Evolutionary conservation across 306 rosid genomes (phyloP).

Genomic region (Ammopiptanthus mongolicus): DNA sequence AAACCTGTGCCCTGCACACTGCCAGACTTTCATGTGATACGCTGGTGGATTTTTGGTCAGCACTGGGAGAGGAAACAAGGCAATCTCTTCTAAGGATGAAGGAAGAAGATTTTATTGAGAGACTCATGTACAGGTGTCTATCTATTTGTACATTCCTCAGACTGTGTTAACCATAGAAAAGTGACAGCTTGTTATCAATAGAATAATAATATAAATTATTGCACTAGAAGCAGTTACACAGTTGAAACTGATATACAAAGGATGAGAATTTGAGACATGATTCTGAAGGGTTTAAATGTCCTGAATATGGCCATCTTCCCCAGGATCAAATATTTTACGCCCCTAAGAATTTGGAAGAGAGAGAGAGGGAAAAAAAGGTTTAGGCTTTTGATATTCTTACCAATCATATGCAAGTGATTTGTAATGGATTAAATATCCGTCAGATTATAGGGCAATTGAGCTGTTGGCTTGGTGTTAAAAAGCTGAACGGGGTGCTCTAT

Average conservation of each 20-base stretch:
- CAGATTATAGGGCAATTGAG: constrained; percentile 14
- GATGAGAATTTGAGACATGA: constrained; percentile 4
- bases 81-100: constrained; percentile 94
- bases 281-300: constrained; percentile 24
- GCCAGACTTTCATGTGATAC: constrained; percentile 98
- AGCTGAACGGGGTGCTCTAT: constrained; percentile 8
- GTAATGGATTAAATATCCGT: constrained; percentile 3
- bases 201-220: constrained; percentile 13
- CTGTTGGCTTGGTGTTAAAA: constrained; percentile 14
- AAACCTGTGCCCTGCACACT: constrained; percentile 95
- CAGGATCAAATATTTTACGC: neutral
- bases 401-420: constrained; percentile 12
- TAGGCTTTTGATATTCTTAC: constrained; percentile 17
- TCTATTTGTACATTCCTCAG: constrained; percentile 26
- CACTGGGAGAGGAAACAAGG: constrained; percentile 93
- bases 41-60: constrained; percentile 95
- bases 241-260: constrained; percentile 22
- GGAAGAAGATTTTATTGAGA: constrained; percentile 98
- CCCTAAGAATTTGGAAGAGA: neutral
- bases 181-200: constrained; percentile 16
- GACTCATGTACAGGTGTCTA: constrained; percentile 95
- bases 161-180: constrained; percentile 27
- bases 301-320: neutral
- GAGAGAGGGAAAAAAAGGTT: neutral
- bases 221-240: constrained; percentile 12